Percentiles rank a stretch among this genome's conserved stretches.
These are phyloP conservation scores for Colletotrichum agaves DNA, from an alignment of 2,329 filamentous ascomycete species.

Conservation along the genomic window DNA sequence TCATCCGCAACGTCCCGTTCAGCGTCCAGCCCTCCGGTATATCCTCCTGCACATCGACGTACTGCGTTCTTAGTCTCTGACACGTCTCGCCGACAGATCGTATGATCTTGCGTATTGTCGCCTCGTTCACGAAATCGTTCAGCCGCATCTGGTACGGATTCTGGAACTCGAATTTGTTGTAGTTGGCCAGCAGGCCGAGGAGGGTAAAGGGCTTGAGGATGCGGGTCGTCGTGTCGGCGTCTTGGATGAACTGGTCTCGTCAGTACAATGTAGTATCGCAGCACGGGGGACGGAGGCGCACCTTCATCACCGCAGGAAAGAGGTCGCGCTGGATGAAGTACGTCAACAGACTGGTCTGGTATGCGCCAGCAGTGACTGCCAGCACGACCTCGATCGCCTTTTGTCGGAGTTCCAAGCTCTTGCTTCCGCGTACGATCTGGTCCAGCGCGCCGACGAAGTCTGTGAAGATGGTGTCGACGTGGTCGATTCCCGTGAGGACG, in stretches of 20 bases:
- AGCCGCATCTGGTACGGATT: constrained; percentile 94
- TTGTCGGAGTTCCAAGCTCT: constrained; percentile 74
- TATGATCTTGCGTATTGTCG: constrained; percentile 84
- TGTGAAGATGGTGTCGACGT: constrained; percentile 86
- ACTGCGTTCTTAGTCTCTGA: constrained; percentile 74
- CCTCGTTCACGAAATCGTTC: constrained; percentile 95
- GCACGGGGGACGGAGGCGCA: constrained; percentile 49
- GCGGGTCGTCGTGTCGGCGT: constrained; percentile 72
- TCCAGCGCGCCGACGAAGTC: constrained; percentile 90
- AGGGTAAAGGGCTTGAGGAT: constrained; percentile 82
- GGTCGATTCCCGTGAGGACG: constrained; percentile 87
- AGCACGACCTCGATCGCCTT: constrained; percentile 86
- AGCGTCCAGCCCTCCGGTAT: constrained; percentile 90
- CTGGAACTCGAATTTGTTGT: constrained; percentile 99
- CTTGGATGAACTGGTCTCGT: constrained; percentile 76
- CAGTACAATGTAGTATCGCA: not conserved
- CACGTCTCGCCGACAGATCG: constrained; percentile 80
- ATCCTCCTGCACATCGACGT: constrained; percentile 89
- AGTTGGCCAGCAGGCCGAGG: constrained; percentile 89
- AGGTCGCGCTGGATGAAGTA: constrained; percentile 96
- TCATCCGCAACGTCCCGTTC: constrained; percentile 81
- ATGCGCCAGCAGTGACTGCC: constrained; percentile 90
- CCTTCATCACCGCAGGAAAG: constrained; percentile 95
- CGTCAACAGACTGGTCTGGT: constrained; percentile 91
- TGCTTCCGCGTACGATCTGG: constrained; percentile 80